Evolutionary conservation across 306 rosid species (phyloP).

Genomic region (Castanea sativa): DNA sequence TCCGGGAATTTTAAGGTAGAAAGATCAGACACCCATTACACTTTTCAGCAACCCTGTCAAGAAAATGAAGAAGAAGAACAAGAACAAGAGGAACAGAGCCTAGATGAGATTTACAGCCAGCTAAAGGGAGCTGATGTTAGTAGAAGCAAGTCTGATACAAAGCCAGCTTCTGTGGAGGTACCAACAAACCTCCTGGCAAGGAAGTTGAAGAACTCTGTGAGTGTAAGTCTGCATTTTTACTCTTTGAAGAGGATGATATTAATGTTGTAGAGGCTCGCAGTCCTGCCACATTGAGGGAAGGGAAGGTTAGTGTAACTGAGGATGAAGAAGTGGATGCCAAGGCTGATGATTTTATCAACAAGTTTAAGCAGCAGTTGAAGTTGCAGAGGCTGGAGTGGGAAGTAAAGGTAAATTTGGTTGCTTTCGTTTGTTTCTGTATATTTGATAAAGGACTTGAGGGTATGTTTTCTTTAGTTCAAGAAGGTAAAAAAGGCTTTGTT

Average conservation of each 20-base stretch:
- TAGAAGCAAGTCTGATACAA: conserved; percentile 62
- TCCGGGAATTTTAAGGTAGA: too few species aligned
- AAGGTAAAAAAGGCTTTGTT: neutral
- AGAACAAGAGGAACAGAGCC: conserved; percentile 4
- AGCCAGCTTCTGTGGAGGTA: conserved; percentile 59
- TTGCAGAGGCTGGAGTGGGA: conserved; percentile 55
- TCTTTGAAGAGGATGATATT: conserved; percentile 54
- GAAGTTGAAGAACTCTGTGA: conserved; percentile 89
- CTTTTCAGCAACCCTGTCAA: neutral
- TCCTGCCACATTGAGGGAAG: conserved; percentile 66
- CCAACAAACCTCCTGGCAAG: conserved; percentile 47
- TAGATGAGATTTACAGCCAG: conserved; percentile 61
- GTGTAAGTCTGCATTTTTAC: conserved; percentile 53
- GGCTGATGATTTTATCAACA: conserved; percentile 84
- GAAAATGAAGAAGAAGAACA: conserved; percentile 1
- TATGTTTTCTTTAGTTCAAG: neutral
- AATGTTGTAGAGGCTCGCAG: conserved; percentile 46
- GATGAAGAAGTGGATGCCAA: conserved; percentile 69
- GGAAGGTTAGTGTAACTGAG: conserved; percentile 16
- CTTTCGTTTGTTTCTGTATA: neutral
- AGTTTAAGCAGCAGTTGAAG: conserved; percentile 73
- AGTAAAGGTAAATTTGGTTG: conserved; percentile 2
- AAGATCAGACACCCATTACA: conserved; percentile 11
- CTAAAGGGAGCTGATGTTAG: conserved; percentile 35
- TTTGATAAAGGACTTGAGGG: neutral